phyloP scores from a whole-genome alignment of 257 asterid species.

The Fraxinus excelsior region DNA sequence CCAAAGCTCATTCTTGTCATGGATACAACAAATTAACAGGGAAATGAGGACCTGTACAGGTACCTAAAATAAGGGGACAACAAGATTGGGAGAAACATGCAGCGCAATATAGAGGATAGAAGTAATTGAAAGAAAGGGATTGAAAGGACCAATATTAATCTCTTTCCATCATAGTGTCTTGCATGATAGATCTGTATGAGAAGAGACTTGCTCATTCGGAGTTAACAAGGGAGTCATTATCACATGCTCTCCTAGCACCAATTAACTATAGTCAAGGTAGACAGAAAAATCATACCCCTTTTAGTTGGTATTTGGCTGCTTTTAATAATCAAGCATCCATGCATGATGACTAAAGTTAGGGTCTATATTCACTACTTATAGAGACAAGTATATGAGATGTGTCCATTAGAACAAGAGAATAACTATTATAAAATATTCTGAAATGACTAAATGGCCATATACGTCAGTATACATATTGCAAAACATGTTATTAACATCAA shows the following conservation, averaged over 20 bases:
- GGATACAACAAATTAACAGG: constrained; percentile 1
- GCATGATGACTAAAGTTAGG: not conserved
- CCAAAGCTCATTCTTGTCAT: not conserved
- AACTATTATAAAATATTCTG: not conserved
- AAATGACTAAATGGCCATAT: constrained; percentile 4
- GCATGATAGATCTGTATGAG: constrained; percentile 14
- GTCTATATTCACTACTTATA: not conserved
- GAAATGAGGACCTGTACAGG: not conserved
- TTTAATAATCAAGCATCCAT: not conserved
- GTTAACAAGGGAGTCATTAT: not conserved
- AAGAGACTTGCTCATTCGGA: constrained; percentile 8
- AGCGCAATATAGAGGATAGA: not conserved
- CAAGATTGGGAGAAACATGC: not conserved
- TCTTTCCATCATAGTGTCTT: not conserved
- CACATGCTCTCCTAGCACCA: constrained; percentile 2
- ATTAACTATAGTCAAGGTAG: constrained; percentile 1
- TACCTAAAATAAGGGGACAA: not conserved
- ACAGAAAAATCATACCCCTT: constrained; percentile 4
- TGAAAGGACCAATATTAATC: not conserved
- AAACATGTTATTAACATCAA: constrained; percentile 7
- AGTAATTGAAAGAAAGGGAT: not conserved
- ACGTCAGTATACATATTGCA: not conserved
- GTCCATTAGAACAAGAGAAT: not conserved
- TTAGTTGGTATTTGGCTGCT: constrained; percentile 1
- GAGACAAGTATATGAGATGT: not conserved